These are phyloP conservation scores for Xerocomus brunneocitrinus DNA, from an alignment of 768 basidiomycete genomes.

Conservation along the genomic window DNA sequence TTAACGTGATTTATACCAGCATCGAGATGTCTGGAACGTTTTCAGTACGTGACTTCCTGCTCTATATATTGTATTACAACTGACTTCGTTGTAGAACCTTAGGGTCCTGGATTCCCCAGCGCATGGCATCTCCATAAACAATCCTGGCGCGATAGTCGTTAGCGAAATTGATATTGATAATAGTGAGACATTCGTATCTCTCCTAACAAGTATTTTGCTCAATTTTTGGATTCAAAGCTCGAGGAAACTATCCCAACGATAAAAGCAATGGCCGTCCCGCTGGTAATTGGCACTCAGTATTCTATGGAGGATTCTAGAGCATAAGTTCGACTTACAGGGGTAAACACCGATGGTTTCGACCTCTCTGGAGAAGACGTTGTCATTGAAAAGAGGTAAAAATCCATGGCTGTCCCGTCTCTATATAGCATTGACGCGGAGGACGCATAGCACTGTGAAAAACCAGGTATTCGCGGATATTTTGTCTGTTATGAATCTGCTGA, in stretches of 20 bases:
- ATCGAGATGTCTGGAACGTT: conserved; percentile 39
- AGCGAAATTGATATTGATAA: conserved; percentile 49
- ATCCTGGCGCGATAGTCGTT: conserved; percentile 36
- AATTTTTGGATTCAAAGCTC: conserved; percentile 33
- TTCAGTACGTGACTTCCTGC: conserved; percentile 21
- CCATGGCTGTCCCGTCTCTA: neutral
- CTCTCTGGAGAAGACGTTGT: conserved; percentile 32
- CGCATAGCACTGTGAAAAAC: conserved; percentile 20
- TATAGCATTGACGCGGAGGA: neutral
- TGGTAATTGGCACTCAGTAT: conserved; percentile 25
- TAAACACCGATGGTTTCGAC: conserved; percentile 52
- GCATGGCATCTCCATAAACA: conserved; percentile 29
- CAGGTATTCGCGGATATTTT: conserved; percentile 14
- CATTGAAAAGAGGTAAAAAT: conserved; percentile 27
- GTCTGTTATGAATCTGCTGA: neutral
- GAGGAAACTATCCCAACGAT: conserved; percentile 48
- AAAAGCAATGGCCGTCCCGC: conserved; percentile 46
- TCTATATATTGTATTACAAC: neutral
- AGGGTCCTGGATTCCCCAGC: conserved; percentile 38
- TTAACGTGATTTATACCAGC: conserved; percentile 18
- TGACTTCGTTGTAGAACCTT: conserved; percentile 24
- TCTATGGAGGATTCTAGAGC: neutral
- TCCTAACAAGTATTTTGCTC: neutral
- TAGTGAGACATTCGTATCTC: conserved; percentile 35
- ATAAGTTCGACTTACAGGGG: conserved; percentile 24